A percentile compares a stretch with the other conserved stretches of the same genome.
phyloP scores from a whole-genome alignment of 192 early-diverging fungal species.

The Entomortierella chlamydospora region DNA sequence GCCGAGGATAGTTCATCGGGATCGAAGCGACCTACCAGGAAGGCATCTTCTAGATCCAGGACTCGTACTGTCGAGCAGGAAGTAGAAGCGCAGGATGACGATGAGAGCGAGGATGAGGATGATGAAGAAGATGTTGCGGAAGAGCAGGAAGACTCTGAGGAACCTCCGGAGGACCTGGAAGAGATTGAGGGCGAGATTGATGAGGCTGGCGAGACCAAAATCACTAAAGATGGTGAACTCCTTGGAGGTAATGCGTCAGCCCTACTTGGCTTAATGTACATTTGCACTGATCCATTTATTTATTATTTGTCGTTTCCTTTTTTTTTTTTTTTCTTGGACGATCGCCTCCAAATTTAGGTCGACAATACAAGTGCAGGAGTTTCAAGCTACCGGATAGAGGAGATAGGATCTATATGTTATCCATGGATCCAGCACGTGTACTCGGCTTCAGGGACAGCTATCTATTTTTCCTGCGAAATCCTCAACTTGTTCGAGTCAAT shows the following conservation, averaged over 20 bases:
- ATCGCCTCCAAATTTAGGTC: too few species aligned
- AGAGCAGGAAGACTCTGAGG: constrained; percentile 40
- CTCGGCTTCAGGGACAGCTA: constrained; percentile 93
- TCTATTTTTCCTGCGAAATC: constrained; percentile 91
- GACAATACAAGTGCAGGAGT: constrained; percentile 80
- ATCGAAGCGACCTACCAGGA: constrained; percentile 12
- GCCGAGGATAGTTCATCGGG: constrained; percentile 15
- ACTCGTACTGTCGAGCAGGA: not conserved
- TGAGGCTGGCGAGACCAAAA: constrained; percentile 77
- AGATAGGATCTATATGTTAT: constrained; percentile 81
- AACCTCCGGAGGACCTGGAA: constrained; percentile 14
- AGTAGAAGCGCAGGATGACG: not conserved
- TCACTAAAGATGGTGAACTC: constrained; percentile 79
- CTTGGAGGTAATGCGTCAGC: constrained; percentile 64
- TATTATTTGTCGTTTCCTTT: not conserved
- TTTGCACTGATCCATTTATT: not conserved
- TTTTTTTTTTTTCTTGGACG: too few species aligned
- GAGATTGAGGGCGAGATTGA: constrained; percentile 58
- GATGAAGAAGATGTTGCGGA: not conserved
- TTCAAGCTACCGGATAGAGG: constrained; percentile 85
- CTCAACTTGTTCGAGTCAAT: constrained; percentile 77
- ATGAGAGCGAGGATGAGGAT: constrained; percentile 3
- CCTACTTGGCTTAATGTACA: not conserved
- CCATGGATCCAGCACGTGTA: constrained; percentile 88
- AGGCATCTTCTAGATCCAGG: constrained; percentile 8